Evolutionary conservation across 768 basidiomycete species (phyloP).

Genomic region (Russula dissimulans): DNA sequence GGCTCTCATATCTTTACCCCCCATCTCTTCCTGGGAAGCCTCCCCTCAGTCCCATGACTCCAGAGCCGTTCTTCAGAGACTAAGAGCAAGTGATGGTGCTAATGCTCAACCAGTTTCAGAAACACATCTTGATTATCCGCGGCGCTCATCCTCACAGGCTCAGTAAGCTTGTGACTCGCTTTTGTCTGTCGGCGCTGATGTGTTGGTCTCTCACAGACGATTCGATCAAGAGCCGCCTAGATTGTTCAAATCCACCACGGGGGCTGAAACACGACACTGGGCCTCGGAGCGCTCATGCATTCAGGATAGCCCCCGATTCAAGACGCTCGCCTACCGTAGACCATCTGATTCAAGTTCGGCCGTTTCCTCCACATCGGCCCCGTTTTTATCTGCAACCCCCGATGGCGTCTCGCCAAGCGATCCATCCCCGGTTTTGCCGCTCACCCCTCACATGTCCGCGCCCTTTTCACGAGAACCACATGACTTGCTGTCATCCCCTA

Average conservation of each 20-base stretch:
- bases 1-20: conserved; percentile 49
- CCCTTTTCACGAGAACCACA: conserved; percentile 7
- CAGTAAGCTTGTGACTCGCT: neutral
- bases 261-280: conserved; percentile 10
- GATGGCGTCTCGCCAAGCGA: conserved; percentile 18
- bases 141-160: conserved; percentile 7
- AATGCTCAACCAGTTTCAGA: neutral
- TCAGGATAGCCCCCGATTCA: conserved; percentile 1
- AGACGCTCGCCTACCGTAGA: conserved; percentile 6
- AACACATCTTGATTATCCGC: conserved; percentile 1
- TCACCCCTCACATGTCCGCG: conserved; percentile 8
- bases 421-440: conserved; percentile 16
- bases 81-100: conserved; percentile 8
- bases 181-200: neutral
- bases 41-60: conserved; percentile 15
- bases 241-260: neutral
- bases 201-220: neutral
- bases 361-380: conserved; percentile 17
- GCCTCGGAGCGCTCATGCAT: conserved; percentile 12
- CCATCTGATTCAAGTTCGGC: conserved; percentile 13
- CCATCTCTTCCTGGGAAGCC: conserved; percentile 37
- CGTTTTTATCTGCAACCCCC: conserved; percentile 16
- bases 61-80: conserved; percentile 14
- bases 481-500: neutral
- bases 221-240: neutral